Evolutionary conservation across 1,284 basidiomycete genomes (phyloP), one percentile per base, ranked within the genome.

Genomic region (Kwoniella shivajii): DNA sequence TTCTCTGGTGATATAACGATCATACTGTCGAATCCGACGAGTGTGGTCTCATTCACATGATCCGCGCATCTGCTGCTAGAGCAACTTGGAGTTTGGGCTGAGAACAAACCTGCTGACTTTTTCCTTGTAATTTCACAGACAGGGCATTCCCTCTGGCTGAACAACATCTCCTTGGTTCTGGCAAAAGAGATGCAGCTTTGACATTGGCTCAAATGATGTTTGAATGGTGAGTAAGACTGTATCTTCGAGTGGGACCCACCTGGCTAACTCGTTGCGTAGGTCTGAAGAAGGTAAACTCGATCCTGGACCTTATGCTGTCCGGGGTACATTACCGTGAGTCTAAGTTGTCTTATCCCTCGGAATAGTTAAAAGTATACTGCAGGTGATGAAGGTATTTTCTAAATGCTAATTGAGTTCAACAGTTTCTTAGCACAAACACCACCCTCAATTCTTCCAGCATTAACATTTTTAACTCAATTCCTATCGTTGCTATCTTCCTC

Each of bases 401-500:
- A n/a, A n/a, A n/a, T n/a, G n/a, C n/a, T n/a, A n/a, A n/a, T n/a
- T 22, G 69, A 90, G 89, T 46, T 22, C 16, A 20, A 18, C 33
- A 53, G 51, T 54, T 92, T 88, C 76, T 82, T 96, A n/a, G 84
- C 86, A 61, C 88, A 93, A 34, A 83, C 85, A 57, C 89, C 91
- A 53, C 90, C 90, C 11, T 91, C 91, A 66, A 86, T 96, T 68
- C 84, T 91, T 22, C 89, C 89, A 6, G 89, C 92, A 4, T 85
- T 86, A 20, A 85, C 88, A 13, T 94, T 95, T 81, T 86, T 94
- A 71, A 81, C 82, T 16, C 84, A 86, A 54, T 91, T 89, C 73
- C 81, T 88, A 55, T 82, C 86, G 42, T 83, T 84, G n/a, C 66
- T 68, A 75, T 87, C 39, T 77, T 85, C 59, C 63, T 77, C 56